Base-by-base conservation (phyloP, 768 basidiomycete genomes). In the Boletus bicolor region DNA sequence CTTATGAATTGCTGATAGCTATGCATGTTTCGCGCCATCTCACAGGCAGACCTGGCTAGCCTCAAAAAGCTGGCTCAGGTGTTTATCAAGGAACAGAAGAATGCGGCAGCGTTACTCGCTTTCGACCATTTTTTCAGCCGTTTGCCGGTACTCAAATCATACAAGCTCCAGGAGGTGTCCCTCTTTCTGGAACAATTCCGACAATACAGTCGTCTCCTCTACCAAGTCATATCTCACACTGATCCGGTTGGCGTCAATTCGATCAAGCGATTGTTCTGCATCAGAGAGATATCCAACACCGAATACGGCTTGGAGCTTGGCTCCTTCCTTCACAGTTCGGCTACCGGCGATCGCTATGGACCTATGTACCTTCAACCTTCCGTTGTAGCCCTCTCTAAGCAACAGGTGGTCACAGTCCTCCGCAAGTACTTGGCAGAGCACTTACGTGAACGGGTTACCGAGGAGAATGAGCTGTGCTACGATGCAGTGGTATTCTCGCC, bases 21-120 rank as follows among this genome's bases (percentile, higher is more conserved):
- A 37, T 59, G 55, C 12, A 66, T 66, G 76, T 78, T 77, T 49
- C 62, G 60, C 12, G 68, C 74, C 12, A 73, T 77, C 7, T 46
- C 56, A 8, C 43, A 59, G 0, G 54, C 55, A 7, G 66, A 76
- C 30, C 21, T 60, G 1, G 36, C 24, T 0, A 41, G 60, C 7
- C 73, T 84, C 6, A 51, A 60, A 5, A 44, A 58, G 9, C 64
- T 82, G 3, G 74, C 66, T 0, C n/a, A 42, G 7, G 44, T 37
- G 12, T 79, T 82, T 26, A 17, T 49, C 43, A 21, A 12, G 28
- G 43, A 5, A 35, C 4, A 36, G 7, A 47, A 28, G 34, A 49
- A 59, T 0, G 32, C 57, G 2, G 42, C 51, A 26, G 58, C 58
- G 3, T 36, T 59, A 17, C 58, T 59, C 15, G 46, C 58, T 1